Evolutionary conservation across 2,329 filamentous ascomycete genomes (phyloP).

Genomic region (Remersonia thermophila): DNA sequence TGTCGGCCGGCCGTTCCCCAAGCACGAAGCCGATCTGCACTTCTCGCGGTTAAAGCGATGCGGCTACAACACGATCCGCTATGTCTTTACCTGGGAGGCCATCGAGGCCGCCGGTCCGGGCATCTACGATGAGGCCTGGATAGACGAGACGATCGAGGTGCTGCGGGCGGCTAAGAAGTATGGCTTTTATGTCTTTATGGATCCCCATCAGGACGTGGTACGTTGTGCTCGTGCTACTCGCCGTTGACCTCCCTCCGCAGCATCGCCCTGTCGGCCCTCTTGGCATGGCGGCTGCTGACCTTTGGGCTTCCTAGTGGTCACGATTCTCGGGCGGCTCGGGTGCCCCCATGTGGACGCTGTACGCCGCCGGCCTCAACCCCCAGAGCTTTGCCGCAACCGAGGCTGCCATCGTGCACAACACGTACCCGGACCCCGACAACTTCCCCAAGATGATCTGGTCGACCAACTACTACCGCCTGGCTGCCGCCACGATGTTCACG

Average conservation of each 20-base stretch:
- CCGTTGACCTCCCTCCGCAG: not conserved
- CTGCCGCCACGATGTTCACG: conserved; percentile 82
- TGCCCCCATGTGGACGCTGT: conserved; percentile 94
- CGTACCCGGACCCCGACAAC: conserved; percentile 67
- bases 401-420: conserved; percentile 90
- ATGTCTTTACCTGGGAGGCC: conserved; percentile 98
- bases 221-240: conserved; percentile 22
- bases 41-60: conserved; percentile 76
- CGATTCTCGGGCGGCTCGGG: conserved; percentile 88
- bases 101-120: conserved; percentile 86
- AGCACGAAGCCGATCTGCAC: conserved; percentile 72
- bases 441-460: conserved; percentile 99
- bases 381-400: conserved; percentile 74
- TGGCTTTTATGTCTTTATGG: conserved; percentile 96
- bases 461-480: conserved; percentile 85
- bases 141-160: conserved; percentile 78
- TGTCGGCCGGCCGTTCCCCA: conserved; percentile 69
- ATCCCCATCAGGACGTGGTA: conserved; percentile 95
- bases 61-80: conserved; percentile 93
- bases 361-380: conserved; percentile 85
- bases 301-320: conserved; percentile 56
- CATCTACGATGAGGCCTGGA: conserved; percentile 86
- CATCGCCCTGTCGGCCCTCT: too few relatives aligned
- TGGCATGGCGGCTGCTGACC: too few relatives aligned
- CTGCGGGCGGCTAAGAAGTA: conserved; percentile 76